Evolutionary conservation across 2,329 filamentous ascomycete species (phyloP).

Genomic region (Ceratocystis diversiconidia): DNA sequence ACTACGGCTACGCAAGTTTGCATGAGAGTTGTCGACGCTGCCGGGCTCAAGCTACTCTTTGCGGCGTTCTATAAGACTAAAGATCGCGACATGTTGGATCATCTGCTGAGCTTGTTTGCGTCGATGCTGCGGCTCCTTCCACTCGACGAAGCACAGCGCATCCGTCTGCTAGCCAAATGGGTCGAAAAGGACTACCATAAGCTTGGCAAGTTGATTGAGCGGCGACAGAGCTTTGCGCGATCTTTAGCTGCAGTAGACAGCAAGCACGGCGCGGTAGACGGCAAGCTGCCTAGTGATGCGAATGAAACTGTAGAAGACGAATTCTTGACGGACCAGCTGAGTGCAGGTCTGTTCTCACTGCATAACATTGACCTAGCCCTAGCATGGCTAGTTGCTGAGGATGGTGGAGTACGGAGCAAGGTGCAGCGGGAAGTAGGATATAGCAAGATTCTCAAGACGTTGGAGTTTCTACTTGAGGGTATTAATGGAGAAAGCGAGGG

Average conservation of each 20-base stretch:
- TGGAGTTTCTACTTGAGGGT: constrained; percentile 45
- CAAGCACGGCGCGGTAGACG: constrained; percentile 22
- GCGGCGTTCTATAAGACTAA: constrained; percentile 74
- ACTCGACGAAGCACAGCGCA: constrained; percentile 60
- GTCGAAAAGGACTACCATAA: constrained; percentile 91
- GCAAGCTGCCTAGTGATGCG: constrained; percentile 19
- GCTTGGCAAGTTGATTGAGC: constrained; percentile 52
- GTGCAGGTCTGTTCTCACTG: constrained; percentile 70
- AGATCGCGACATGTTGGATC: constrained; percentile 57
- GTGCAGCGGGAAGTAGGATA: constrained; percentile 51
- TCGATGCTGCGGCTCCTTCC: constrained; percentile 69
- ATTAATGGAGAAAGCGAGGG: constrained; percentile 40
- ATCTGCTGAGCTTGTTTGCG: constrained; percentile 72
- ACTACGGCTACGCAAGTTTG: constrained; percentile 52
- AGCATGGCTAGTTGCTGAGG: constrained; percentile 85
- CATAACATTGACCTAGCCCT: constrained; percentile 74
- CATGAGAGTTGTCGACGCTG: constrained; percentile 62
- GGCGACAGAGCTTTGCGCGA: constrained; percentile 57
- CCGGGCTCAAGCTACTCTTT: constrained; percentile 73
- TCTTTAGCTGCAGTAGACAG: constrained; percentile 47
- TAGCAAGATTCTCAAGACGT: constrained; percentile 46
- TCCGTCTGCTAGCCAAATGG: constrained; percentile 82
- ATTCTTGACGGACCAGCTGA: constrained; percentile 60
- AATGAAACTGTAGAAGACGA: constrained; percentile 49
- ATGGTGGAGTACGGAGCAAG: constrained; percentile 54